Evolutionary conservation across 495 filamentous ascomycete genomes (phyloP).

Genomic region (Hypoxylon lienhwacheense): DNA sequence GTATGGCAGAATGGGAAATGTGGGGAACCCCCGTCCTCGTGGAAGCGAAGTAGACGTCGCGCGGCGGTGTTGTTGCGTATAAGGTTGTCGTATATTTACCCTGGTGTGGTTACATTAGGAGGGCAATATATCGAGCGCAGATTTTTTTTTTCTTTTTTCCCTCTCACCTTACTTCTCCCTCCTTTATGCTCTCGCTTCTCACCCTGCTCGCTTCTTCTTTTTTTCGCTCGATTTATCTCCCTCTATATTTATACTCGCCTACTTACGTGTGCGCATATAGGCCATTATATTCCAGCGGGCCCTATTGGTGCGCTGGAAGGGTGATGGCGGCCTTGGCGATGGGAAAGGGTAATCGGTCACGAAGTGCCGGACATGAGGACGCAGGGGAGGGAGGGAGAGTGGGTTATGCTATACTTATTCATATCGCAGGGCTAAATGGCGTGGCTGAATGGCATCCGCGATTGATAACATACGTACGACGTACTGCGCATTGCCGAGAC

Average conservation of each 20-base stretch:
- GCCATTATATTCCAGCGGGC: constrained; percentile 15
- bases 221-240: too few relatives aligned
- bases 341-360: constrained; percentile 36
- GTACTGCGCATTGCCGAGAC: constrained; percentile 24
- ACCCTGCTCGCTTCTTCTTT: too few relatives aligned
- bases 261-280: too few relatives aligned
- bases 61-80: too few relatives aligned
- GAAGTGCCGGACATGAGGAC: constrained; percentile 34
- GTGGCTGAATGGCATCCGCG: background rate
- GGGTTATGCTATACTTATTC: too few relatives aligned
- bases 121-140: constrained; percentile 4
- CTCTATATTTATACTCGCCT: too few relatives aligned
- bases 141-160: constrained; percentile 15
- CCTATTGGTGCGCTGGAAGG: constrained; percentile 19
- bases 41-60: constrained; percentile 16
- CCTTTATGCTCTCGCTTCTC: too few relatives aligned
- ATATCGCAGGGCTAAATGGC: constrained; percentile 33
- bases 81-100: too few relatives aligned
- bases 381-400: too few relatives aligned
- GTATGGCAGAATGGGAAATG: constrained; percentile 34
- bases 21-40: constrained; percentile 31
- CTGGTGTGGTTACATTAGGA: too few relatives aligned
- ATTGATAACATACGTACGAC: constrained; percentile 15
- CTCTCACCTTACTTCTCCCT: too few relatives aligned
- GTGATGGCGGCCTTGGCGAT: constrained; percentile 33